Conservation (phyloP, 768 basidiomycete species). For the Suillus subluteus region DNA sequence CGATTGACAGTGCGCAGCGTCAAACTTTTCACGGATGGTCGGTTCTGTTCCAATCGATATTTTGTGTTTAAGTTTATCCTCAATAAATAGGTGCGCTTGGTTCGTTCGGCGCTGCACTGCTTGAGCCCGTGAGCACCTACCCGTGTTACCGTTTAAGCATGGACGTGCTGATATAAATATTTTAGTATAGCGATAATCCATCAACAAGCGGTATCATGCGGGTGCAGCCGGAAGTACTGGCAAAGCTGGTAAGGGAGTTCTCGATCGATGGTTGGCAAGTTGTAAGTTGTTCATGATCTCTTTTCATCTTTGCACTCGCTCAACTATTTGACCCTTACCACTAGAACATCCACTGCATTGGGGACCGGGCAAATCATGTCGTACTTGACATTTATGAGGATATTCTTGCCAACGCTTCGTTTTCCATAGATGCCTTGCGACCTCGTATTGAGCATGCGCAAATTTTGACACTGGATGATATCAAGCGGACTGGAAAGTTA, state of each 20-base stretch:
- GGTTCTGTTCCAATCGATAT: constrained; percentile 10
- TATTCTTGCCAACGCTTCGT: constrained; percentile 41
- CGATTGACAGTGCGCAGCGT: constrained; percentile 65
- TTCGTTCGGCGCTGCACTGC: constrained; percentile 88
- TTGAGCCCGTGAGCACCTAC: constrained; percentile 52
- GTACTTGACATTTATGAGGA: constrained; percentile 84
- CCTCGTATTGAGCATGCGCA: constrained; percentile 94
- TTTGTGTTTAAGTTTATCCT: constrained; percentile 5
- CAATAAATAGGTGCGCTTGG: constrained; percentile 77
- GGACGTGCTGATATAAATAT: constrained; percentile 9
- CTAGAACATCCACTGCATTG: constrained; percentile 91
- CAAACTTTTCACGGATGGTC: constrained; percentile 81
- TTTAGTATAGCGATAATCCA: constrained; percentile 74
- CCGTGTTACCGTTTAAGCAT: background rate
- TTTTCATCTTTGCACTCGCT: background rate
- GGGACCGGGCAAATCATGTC: constrained; percentile 84
- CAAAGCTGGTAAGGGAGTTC: constrained; percentile 58
- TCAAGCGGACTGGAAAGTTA: constrained; percentile 68
- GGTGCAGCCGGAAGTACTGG: constrained; percentile 54
- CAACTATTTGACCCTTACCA: background rate
- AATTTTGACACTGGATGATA: constrained; percentile 73
- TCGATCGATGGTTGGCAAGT: constrained; percentile 83
- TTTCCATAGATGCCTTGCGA: constrained; percentile 40
- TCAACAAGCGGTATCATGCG: constrained; percentile 73
- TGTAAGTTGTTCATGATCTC: constrained; percentile 46